phyloP scores from a whole-genome alignment of 768 basidiomycete genomes.

The Pleurotus djamor region DNA sequence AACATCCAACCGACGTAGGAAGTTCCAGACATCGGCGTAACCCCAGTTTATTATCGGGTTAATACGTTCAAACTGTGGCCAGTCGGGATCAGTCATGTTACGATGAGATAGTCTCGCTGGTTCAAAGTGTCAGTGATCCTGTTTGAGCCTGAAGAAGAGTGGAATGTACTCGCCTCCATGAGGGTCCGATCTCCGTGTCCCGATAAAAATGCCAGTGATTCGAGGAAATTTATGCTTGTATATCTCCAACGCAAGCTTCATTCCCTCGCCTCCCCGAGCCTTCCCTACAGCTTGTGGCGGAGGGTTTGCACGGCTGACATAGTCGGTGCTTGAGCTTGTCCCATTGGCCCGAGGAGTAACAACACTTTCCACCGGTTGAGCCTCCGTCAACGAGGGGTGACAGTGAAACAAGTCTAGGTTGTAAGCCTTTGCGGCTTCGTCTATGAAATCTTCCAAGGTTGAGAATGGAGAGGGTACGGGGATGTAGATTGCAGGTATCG shows the following conservation, averaged over 20 bases:
- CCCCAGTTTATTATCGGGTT: constrained; percentile 98
- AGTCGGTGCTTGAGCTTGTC: constrained; percentile 11
- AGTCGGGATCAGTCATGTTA: constrained; percentile 83
- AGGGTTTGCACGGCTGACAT: constrained; percentile 17
- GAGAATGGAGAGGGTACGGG: constrained; percentile 88
- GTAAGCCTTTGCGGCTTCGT: constrained; percentile 57
- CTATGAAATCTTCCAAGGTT: constrained; percentile 82
- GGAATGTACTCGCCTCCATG: constrained; percentile 73
- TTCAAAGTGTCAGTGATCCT: background rate
- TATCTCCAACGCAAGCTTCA: constrained; percentile 72
- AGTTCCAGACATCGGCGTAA: constrained; percentile 88
- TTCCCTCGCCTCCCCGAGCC: constrained; percentile 62
- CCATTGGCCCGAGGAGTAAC: constrained; percentile 24
- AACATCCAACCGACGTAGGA: constrained; percentile 69
- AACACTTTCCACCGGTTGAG: constrained; percentile 46
- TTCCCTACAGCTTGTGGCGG: constrained; percentile 42
- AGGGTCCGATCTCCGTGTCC: constrained; percentile 87
- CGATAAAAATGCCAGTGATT: constrained; percentile 83
- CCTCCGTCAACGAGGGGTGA: constrained; percentile 25
- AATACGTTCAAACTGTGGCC: constrained; percentile 88
- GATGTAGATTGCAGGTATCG: constrained; percentile 79
- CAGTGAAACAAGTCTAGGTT: constrained; percentile 72
- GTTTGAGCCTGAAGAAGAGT: background rate
- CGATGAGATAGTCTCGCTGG: constrained; percentile 69
- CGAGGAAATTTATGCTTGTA: constrained; percentile 69